These are phyloP conservation scores for Paragyromitra xinjiangensis DNA, from an alignment of 495 filamentous ascomycete species.

Conservation along the genomic window DNA sequence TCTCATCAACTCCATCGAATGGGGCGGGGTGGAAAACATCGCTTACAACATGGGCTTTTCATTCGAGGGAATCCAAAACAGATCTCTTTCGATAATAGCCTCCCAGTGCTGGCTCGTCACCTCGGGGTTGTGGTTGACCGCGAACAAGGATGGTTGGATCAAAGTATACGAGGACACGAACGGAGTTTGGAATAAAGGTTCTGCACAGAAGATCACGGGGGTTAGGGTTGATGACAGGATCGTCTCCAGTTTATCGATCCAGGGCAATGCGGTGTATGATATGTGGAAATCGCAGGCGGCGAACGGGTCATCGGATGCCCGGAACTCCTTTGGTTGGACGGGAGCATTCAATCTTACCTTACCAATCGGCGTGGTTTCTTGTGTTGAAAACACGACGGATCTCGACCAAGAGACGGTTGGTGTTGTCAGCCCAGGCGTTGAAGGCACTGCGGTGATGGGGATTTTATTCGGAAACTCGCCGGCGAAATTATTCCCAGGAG, in stretches of 20 bases:
- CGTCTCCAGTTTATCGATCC: constrained; percentile 15
- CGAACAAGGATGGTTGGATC: constrained; percentile 5
- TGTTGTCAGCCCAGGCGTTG: neutral
- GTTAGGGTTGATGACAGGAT: neutral
- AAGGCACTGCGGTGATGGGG: neutral
- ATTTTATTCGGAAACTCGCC: constrained; percentile 1
- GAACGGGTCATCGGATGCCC: neutral
- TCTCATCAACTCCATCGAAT: constrained; percentile 7
- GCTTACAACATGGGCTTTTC: constrained; percentile 16
- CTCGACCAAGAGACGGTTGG: neutral
- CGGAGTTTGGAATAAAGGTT: neutral
- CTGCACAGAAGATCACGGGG: neutral
- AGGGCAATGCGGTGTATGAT: constrained; percentile 5
- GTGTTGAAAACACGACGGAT: constrained; percentile 1
- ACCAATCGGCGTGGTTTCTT: constrained; percentile 10
- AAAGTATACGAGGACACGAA: constrained; percentile 14
- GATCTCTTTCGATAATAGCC: neutral
- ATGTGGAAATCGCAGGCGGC: constrained; percentile 7
- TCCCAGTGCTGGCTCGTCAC: constrained; percentile 4
- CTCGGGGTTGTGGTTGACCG: constrained; percentile 8
- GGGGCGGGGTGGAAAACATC: constrained; percentile 10
- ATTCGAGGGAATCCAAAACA: neutral
- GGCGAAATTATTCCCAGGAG: neutral
- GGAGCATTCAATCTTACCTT: constrained; percentile 19
- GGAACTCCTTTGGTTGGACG: constrained; percentile 3